Percentiles rank a stretch among this genome's conserved stretches.
These are phyloP conservation scores for Trichoderma harzianum DNA, from an alignment of 2,329 filamentous ascomycete species.

Conservation along the genomic window DNA sequence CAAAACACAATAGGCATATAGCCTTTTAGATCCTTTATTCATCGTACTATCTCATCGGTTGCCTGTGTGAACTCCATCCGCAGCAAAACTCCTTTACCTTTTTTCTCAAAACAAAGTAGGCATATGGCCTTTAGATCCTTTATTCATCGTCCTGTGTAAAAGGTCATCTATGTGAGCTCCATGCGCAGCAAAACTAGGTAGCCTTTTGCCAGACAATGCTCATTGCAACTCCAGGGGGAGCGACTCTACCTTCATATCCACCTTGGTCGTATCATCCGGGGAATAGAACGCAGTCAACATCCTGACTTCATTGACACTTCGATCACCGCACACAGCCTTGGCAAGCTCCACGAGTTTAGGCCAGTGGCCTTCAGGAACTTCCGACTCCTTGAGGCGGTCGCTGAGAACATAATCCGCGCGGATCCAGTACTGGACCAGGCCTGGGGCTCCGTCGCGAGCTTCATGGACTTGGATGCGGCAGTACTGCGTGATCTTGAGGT, in stretches of 20 bases:
- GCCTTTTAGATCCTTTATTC: neutral
- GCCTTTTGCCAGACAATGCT: neutral
- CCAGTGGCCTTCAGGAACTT: slow-evolving; percentile 21
- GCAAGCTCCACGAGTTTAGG: slow-evolving; percentile 18
- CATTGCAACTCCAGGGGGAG: neutral
- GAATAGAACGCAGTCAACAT: neutral
- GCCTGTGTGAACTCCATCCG: neutral
- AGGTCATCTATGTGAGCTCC: neutral
- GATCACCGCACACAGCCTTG: neutral
- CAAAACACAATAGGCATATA: neutral
- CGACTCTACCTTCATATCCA: neutral
- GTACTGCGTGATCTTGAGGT: neutral
- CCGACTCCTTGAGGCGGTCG: slow-evolving; percentile 10
- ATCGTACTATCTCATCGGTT: neutral
- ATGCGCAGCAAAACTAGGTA: neutral
- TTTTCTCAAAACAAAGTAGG: neutral
- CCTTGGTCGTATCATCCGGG: neutral
- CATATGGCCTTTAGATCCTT: neutral
- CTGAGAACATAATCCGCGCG: slow-evolving; percentile 13
- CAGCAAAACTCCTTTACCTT: neutral
- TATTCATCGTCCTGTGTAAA: neutral
- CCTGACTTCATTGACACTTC: neutral
- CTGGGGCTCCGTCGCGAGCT: neutral
- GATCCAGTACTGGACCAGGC: slow-evolving; percentile 20
- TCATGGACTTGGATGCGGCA: neutral